Evolutionary conservation across 1,284 basidiomycete genomes (phyloP).

Genomic region (Papiliotrema nemorosa): DNA sequence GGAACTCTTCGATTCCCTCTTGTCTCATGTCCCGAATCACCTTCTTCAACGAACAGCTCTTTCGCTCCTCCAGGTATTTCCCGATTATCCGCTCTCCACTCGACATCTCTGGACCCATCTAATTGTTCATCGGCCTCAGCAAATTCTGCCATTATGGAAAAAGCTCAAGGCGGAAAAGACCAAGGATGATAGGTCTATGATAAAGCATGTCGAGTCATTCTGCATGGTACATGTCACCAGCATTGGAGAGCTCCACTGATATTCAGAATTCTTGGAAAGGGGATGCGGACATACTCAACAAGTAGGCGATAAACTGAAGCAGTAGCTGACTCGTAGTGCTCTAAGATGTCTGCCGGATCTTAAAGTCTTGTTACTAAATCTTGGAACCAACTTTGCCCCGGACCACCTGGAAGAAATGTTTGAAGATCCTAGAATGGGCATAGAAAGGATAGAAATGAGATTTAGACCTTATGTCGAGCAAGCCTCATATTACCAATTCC

Average conservation of each 20-base stretch:
- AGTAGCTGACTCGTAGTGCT: conserved; percentile 18
- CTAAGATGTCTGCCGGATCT: conserved; percentile 41
- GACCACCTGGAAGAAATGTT: conserved; percentile 51
- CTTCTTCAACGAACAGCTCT: conserved; percentile 41
- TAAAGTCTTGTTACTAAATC: conserved; percentile 40
- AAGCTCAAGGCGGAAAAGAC: conserved; percentile 21
- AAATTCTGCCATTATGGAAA: conserved; percentile 37
- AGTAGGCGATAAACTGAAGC: conserved; percentile 22
- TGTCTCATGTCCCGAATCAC: conserved; percentile 36
- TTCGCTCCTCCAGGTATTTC: conserved; percentile 40
- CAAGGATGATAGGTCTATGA: conserved; percentile 11
- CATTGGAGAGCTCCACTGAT: conserved; percentile 1
- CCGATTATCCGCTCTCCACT: conserved; percentile 26
- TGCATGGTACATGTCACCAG: conserved; percentile 23
- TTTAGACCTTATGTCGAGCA: conserved; percentile 51
- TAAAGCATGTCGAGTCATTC: conserved; percentile 27
- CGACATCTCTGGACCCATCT: conserved; percentile 42
- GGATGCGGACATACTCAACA: conserved; percentile 49
- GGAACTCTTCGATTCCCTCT: conserved; percentile 44
- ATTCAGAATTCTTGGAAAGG: conserved; percentile 44
- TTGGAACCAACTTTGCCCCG: conserved; percentile 50
- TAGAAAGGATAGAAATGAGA: conserved; percentile 43
- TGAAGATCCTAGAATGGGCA: conserved; percentile 28
- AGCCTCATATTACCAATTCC: conserved; percentile 48
- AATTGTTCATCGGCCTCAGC: conserved; percentile 24